Base-by-base conservation (phyloP, 1,284 basidiomycete species). In the Trichosporon faecale region DNA sequence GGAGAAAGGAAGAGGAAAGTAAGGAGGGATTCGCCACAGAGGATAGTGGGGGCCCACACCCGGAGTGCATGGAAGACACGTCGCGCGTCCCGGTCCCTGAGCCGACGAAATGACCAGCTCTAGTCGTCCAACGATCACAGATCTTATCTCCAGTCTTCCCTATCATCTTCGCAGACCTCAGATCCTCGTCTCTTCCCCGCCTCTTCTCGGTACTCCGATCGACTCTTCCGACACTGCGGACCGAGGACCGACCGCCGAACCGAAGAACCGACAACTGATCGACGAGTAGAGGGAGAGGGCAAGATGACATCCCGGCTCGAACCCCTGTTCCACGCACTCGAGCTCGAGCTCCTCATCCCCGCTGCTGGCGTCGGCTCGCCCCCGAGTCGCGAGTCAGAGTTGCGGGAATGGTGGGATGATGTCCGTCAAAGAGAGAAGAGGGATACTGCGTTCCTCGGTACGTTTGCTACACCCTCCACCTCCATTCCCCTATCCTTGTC, bases 321-420 rank as follows among this genome's bases (percentile, higher is more conserved):
- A 25, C 35, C 57, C 37, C 57, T 91, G 0, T 92, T 93, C 76
- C 87, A 87, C 64, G 84, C 87, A 0, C 86, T 88, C 52, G 82
- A 86, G 0, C 86, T 93, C 67, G 87, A 89, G 71, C 85, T 92
- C 33, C 78, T 89, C 55, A 87, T 91, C 0, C 91, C 92, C 16
- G 44, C 65, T 9, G 44, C 37, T 27, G 65, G 23, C 1, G 40
- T 21, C 3, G 29, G 49, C 16, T 31, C 55, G 2, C 18, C 57
- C 0, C 61, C 69, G 16, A 66, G 68, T 3, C 11, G 8, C 5
- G 78, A 81, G 7, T 67, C 44, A 25, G 67, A 69, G 40, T 77
- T 85, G 1, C 86, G 87, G 46, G 85, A 85, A 68, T 92, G 91
- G 91, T 83, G 91, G 65, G 76, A 82, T 1, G 40, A 82, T 78